A percentile compares a stretch with the other conserved stretches of the same genome.
Evolutionary conservation across 805 yeast genomes (phyloP).

Genomic region (Sugiyamaella qingdaonensis): DNA sequence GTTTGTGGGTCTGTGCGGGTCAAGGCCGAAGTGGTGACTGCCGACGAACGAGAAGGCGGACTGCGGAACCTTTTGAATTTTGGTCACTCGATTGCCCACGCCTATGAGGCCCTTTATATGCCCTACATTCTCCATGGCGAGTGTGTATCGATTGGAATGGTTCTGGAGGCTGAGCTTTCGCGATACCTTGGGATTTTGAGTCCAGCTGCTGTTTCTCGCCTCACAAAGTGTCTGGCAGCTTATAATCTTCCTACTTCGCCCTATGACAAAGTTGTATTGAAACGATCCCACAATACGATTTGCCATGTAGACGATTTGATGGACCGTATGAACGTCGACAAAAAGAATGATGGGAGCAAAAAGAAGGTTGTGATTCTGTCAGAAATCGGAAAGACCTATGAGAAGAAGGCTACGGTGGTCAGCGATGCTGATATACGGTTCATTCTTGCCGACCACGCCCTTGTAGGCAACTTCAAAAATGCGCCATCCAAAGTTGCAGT

Average conservation of each 20-base stretch:
- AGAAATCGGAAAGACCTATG: constrained; percentile 84
- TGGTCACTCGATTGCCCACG: constrained; percentile 97
- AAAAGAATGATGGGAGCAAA: constrained; percentile 89
- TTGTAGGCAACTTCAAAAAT: constrained; percentile 54
- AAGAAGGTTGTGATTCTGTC: constrained; percentile 83
- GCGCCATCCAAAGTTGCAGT: constrained; percentile 41
- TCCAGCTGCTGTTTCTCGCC: constrained; percentile 90
- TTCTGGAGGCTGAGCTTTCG: constrained; percentile 92
- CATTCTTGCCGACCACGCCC: constrained; percentile 74
- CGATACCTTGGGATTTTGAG: constrained; percentile 84
- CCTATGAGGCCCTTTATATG: constrained; percentile 94
- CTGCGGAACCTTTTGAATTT: constrained; percentile 87
- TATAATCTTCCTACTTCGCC: constrained; percentile 82
- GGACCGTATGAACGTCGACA: constrained; percentile 89
- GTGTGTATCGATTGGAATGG: constrained; percentile 97
- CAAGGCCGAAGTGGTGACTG: constrained; percentile 89
- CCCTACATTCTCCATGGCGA: constrained; percentile 97
- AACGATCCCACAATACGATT: constrained; percentile 61
- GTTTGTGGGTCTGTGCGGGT: constrained; percentile 84
- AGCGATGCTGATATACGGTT: constrained; percentile 75
- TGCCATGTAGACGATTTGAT: constrained; percentile 75
- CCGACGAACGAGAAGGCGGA: constrained; percentile 94
- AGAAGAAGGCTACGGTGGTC: constrained; percentile 80
- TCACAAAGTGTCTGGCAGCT: constrained; percentile 74
- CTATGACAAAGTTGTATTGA: constrained; percentile 65